Base-by-base conservation (phyloP, 2,329 filamentous ascomycete species). In the Botrytis medusae region DNA sequence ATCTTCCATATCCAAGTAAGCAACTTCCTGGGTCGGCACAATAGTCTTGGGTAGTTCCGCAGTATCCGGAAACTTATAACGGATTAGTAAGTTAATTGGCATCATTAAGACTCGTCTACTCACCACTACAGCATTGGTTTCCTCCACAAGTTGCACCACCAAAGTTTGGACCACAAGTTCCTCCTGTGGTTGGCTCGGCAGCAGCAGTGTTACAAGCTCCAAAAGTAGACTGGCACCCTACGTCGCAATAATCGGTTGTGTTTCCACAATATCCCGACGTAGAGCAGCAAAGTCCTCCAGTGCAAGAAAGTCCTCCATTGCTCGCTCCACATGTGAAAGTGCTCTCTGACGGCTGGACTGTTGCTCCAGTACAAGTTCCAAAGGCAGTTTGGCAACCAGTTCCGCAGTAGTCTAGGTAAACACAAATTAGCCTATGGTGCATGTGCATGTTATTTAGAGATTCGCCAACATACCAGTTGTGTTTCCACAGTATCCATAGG, bases 1-100 rank as follows among this genome's bases (percentile, higher is more conserved):
- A 91, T 22, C 82, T 64, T 25, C 77, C 77, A 68, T 73, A 78
- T 54, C 69, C 74, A 25, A 73, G 40, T 59, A 72, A 72, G 63
- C 77, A 77, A 25, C 44, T 74, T 37, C 70, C 72, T 14, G 77
- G 76, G 48, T 76, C 76, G 6, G 74, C 64, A 69, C 77, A 79
- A 59, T 75, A 77, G n/a, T 73, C 67, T 42, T 73, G 63, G n/a
- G 44, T 64, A 8, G 18, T 73, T 37, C 72, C 72, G 37, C 72
- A 73, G 62, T 74, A 76, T 32, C 76, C 76, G 18, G 70, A 59
- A 42, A 73, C 51, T 71, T 57, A 20, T 7, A 14, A 22, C n/a
- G 37, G 22, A 48, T 71, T n/a, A 71, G 69, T 54, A 44, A 57
- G n/a, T 32, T 29, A 29, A 12, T 12, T 68, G 29, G 5, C 18